Evolutionary conservation across 148 eudicot species (phyloP).

Genomic region (Silene uniflora): DNA sequence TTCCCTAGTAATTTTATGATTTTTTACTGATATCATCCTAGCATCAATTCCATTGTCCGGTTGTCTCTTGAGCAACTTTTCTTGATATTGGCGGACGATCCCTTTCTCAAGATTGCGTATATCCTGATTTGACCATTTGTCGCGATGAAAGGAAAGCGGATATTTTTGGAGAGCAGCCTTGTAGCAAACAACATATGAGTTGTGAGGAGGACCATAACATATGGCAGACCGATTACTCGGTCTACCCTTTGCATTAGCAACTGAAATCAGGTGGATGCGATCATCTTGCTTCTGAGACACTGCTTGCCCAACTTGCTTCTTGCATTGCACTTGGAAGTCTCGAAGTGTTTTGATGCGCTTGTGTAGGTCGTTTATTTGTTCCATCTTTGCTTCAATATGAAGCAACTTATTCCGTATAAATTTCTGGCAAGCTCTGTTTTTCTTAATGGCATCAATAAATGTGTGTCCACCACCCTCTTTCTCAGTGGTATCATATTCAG

Average conservation of each 20-base stretch:
- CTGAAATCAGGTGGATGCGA: constrained; percentile 60
- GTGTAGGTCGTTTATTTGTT: constrained; percentile 51
- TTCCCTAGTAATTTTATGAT: constrained; percentile 52
- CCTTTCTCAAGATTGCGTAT: constrained; percentile 57
- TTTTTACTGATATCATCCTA: constrained; percentile 45
- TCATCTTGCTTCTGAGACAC: constrained; percentile 72
- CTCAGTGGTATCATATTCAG: constrained; percentile 17
- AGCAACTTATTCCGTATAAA: constrained; percentile 60
- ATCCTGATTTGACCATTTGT: constrained; percentile 67
- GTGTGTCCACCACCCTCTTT: constrained; percentile 42
- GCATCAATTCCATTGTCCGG: constrained; percentile 42
- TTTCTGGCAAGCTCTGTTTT: constrained; percentile 80
- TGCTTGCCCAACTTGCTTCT: constrained; percentile 50
- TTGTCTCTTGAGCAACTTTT: constrained; percentile 45
- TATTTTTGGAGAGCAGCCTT: constrained; percentile 44
- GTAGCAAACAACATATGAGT: constrained; percentile 62
- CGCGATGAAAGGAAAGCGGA: constrained; percentile 46
- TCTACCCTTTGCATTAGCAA: constrained; percentile 40
- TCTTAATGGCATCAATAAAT: constrained; percentile 82
- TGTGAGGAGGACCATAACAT: constrained; percentile 65
- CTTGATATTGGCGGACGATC: constrained; percentile 68
- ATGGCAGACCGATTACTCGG: constrained; percentile 42
- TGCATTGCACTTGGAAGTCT: constrained; percentile 63
- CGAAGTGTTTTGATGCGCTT: constrained; percentile 56
- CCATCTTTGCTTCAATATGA: constrained; percentile 65